Evolutionary conservation across 2,329 filamentous ascomycete genomes (phyloP).

Genomic region (Penicillium sp.): DNA sequence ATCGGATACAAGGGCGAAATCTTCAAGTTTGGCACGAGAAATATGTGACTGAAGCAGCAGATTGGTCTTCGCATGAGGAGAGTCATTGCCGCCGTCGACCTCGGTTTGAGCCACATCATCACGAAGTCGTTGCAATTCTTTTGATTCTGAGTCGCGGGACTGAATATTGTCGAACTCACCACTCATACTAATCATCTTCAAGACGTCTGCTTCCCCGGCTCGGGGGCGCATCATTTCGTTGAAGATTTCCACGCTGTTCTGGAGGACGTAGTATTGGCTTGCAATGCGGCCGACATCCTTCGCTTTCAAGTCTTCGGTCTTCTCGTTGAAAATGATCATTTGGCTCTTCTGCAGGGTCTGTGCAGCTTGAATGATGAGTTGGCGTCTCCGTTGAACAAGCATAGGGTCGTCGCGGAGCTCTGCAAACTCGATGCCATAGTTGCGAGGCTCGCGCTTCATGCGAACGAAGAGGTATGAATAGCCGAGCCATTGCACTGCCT

Average conservation of each 20-base stretch:
- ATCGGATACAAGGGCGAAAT: conserved; percentile 92
- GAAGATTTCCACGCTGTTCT: conserved; percentile 93
- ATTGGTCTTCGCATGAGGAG: conserved; percentile 89
- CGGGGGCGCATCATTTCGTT: conserved; percentile 89
- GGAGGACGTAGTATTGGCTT: conserved; percentile 94
- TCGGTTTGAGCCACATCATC: conserved; percentile 75
- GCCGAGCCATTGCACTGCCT: conserved; percentile 95
- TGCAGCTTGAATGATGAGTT: conserved; percentile 87
- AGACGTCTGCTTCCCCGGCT: conserved; percentile 85
- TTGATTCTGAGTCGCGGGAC: conserved; percentile 84
- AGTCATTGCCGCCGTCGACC: conserved; percentile 69
- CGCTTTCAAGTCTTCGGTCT: conserved; percentile 85
- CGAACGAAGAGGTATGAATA: conserved; percentile 98
- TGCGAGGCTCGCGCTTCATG: conserved; percentile 88
- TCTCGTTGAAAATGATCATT: conserved; percentile 99
- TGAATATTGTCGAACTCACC: conserved; percentile 98
- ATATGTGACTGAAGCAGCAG: conserved; percentile 94
- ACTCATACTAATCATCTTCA: conserved; percentile 97
- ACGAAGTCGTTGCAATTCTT: conserved; percentile 78
- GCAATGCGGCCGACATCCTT: conserved; percentile 97
- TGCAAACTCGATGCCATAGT: conserved; percentile 93
- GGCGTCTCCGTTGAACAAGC: conserved; percentile 80
- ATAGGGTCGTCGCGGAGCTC: conserved; percentile 87
- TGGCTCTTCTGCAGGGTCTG: conserved; percentile 86
- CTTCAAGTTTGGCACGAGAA: conserved; percentile 81